phyloP scores from a whole-genome alignment of 371 early-diverging fungal genomes.

The Mucor indicus region DNA sequence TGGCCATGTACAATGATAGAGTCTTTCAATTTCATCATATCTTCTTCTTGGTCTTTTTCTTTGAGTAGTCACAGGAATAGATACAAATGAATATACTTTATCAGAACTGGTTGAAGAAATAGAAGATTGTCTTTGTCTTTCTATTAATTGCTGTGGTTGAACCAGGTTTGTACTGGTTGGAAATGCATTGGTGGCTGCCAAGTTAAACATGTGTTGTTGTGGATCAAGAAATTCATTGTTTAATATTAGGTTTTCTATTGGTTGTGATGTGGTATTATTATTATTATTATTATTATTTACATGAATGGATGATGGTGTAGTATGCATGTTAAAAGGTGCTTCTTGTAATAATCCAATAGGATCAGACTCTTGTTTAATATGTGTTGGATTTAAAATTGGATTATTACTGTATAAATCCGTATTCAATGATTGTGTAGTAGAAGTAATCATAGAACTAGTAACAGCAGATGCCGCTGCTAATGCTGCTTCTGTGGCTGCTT shows the following conservation, averaged over 20 bases:
- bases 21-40: constrained; percentile 72
- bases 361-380: no score
- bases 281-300: background rate
- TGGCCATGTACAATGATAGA: constrained; percentile 63
- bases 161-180: constrained; percentile 5
- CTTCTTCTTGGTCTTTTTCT: constrained; percentile 68
- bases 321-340: no score
- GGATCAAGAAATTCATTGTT: no score
- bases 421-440: constrained; percentile 14
- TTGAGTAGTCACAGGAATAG: constrained; percentile 59
- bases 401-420: no score
- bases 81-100: constrained; percentile 64
- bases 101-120: constrained; percentile 33
- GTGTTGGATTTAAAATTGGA: no score
- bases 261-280: no score
- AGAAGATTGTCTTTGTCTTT: constrained; percentile 26
- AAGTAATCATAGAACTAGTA: constrained; percentile 11
- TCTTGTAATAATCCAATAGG: no score
- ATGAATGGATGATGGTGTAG: background rate
- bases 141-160: constrained; percentile 7
- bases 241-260: no score
- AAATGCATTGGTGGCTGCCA: background rate
- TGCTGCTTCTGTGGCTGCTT: constrained; percentile 6
- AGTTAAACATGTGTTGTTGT: no score
- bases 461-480: constrained; percentile 9